Evolutionary conservation across 192 early-diverging fungal genomes (phyloP).

Genomic region (Mortierella hygrophila): DNA sequence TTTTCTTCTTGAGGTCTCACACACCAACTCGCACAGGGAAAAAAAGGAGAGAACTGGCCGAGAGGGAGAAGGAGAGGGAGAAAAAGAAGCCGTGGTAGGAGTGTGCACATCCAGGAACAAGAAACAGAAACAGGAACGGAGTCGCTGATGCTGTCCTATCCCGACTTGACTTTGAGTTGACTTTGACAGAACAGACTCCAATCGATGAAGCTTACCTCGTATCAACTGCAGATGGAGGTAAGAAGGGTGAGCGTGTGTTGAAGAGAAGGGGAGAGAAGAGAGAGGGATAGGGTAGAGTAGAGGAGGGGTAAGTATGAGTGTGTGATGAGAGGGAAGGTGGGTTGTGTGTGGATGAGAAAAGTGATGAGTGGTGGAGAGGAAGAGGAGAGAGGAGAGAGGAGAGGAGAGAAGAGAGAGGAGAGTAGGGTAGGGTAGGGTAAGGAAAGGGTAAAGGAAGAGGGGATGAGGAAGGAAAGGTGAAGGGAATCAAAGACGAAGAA

Average conservation of each 20-base stretch:
- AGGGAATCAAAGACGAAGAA: background rate
- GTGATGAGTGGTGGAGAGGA: background rate
- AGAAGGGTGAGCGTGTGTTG: background rate
- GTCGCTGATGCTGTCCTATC: background rate
- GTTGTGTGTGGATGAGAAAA: background rate
- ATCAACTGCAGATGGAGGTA: background rate
- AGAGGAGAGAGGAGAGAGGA: conserved; percentile 7
- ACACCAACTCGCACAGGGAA: background rate
- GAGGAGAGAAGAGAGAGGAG: background rate
- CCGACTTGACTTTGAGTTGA: background rate
- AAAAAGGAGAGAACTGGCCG: background rate
- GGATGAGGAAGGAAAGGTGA: background rate
- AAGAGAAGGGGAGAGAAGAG: conserved; percentile 14
- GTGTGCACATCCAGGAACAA: background rate
- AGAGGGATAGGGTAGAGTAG: background rate
- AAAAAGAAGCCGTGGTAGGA: background rate
- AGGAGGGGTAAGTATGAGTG: too few species aligned
- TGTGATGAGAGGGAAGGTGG: background rate
- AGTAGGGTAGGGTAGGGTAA: background rate
- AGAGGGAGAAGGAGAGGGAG: background rate
- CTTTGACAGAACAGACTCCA: background rate
- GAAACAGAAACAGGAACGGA: background rate
- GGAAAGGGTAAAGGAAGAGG: background rate
- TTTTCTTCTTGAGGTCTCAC: background rate
- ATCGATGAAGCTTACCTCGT: background rate